Conservation (phyloP, 2,329 filamentous ascomycete species). For the Akanthomyces uredinophilus region DNA sequence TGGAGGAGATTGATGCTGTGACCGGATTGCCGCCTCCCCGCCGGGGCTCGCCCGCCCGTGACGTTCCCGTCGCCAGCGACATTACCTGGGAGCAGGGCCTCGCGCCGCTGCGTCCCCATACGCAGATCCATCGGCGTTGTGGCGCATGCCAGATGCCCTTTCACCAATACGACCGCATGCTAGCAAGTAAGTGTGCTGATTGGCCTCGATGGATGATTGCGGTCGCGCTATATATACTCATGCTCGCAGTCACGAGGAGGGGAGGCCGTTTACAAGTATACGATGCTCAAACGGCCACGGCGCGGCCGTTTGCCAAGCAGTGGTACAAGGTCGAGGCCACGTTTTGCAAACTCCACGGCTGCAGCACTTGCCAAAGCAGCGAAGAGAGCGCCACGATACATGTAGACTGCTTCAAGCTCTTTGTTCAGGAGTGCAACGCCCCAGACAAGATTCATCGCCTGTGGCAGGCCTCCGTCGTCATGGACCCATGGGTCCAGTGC, state of each 20-base stretch:
- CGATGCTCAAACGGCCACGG: conserved; percentile 2
- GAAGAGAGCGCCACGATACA: conserved; percentile 8
- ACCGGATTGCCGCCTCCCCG: not conserved
- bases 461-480: conserved; percentile 4
- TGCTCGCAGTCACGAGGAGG: conserved; percentile 1
- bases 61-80: not conserved
- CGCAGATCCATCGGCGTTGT: conserved; percentile 9
- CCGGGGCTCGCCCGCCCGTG: not conserved
- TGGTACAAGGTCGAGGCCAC: conserved; percentile 5
- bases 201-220: not conserved
- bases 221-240: not conserved
- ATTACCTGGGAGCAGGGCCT: not conserved
- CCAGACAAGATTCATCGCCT: conserved; percentile 7
- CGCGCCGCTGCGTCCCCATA: not conserved
- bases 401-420: conserved; percentile 11
- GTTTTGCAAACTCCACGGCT: conserved; percentile 5
- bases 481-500: conserved; percentile 7
- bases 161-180: conserved; percentile 1
- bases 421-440: conserved; percentile 1
- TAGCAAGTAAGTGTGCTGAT: not conserved
- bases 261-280: conserved; percentile 3
- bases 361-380: not conserved
- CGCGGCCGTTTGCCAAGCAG: not conserved
- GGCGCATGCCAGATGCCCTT: conserved; percentile 8
- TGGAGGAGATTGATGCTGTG: not conserved